Base-by-base conservation (phyloP, 805 yeast species). In the Wickerhamiella domercqiae region DNA sequence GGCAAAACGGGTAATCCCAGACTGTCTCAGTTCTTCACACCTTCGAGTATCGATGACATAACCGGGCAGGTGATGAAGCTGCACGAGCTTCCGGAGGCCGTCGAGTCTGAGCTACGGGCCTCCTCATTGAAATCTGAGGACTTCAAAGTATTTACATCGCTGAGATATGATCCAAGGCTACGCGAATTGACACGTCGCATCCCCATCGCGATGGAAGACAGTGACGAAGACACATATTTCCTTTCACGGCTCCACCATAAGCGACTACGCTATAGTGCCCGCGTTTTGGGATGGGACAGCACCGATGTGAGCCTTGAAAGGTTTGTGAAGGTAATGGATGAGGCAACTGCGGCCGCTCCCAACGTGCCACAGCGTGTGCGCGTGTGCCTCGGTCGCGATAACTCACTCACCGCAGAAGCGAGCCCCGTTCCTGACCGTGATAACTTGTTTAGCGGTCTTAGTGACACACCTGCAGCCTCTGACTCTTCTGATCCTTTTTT, bases 91-190 rank as follows among this genome's bases (percentile, higher is more conserved):
- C 36, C 52, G 3, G 35, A 31, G 22, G 47, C 38, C 13, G 44
- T 42, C 35, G 47, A 41, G 39, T 35, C 29, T 6, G 32, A 14
- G 13, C 30, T 42, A 13, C n/a, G n/a, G n/a, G n/a, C n/a, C n/a
- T n/a, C 9, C 13, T 24, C n/a, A n/a, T 9, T 24, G 11, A 24
- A 24, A 9, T 9, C 9, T 24, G 26, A 9, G 26, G 26, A 24
- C 13, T 9, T 24, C 13, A 13, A 13, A 24, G 26, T 24, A 24
- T 57, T 82, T 21, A 69, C 84, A 29, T 75, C 93, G 2, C 66
- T 83, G 28, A 62, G 94, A 35, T 83, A 77, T 51, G 93, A 81
- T 47, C 87, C 93, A 1, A 46, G 53, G 7, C 53, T 78, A 37
- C 34, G 54, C n/a, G 47, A 52, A 22, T 41, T 47, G 29, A 50